Conservation (phyloP, 2,329 filamentous ascomycete genomes). For the Diplodia mutila region DNA sequence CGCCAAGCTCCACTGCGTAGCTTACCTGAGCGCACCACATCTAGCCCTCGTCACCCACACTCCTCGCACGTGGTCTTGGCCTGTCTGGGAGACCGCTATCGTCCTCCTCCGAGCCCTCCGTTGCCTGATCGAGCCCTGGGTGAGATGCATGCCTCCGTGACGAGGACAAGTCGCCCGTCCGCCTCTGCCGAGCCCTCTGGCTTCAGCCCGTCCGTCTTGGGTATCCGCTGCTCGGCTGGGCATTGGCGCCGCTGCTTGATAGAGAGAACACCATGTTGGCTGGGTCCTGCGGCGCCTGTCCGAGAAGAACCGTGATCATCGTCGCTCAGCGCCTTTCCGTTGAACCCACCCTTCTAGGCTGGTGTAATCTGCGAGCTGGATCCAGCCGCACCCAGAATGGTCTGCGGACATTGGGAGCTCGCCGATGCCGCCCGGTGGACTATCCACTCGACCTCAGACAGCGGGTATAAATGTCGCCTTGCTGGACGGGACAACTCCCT, state of each 20-base stretch:
- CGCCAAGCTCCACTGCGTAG: neutral
- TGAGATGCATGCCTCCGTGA: no score
- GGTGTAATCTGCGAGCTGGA: neutral
- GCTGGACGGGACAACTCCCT: neutral
- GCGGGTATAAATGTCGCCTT: neutral
- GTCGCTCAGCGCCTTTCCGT: neutral
- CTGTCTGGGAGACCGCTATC: neutral
- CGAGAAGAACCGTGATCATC: constrained; percentile 1
- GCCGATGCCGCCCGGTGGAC: neutral
- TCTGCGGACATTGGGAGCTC: neutral
- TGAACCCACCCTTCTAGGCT: neutral
- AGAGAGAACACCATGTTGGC: neutral
- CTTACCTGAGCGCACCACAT: neutral
- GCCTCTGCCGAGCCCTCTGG: no score
- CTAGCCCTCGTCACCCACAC: neutral
- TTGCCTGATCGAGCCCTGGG: neutral
- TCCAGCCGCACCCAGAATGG: neutral
- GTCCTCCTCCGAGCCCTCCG: neutral
- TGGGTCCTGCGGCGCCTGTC: neutral
- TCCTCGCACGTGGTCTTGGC: neutral
- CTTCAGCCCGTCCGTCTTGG: neutral
- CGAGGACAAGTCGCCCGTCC: no score
- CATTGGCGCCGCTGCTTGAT: neutral
- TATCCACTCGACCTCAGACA: neutral
- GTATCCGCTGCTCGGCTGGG: neutral